A percentile compares a stretch with the other conserved stretches of the same genome.
Evolutionary conservation across 441 rosid genomes (phyloP).

Genomic region (Populus hybrid): DNA sequence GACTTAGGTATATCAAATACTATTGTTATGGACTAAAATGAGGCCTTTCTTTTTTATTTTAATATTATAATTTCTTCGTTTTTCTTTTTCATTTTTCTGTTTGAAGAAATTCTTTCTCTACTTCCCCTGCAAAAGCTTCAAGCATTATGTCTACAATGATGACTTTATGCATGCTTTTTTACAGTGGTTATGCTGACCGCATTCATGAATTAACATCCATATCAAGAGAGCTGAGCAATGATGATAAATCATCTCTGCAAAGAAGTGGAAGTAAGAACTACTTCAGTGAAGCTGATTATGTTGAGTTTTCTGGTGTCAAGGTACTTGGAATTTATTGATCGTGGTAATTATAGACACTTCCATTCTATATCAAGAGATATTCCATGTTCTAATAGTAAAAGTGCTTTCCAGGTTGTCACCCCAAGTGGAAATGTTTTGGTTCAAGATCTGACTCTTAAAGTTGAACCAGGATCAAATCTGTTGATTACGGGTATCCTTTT

Average conservation of each 20-base stretch:
- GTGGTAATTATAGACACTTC: neutral
- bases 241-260: slow-evolving; percentile 56
- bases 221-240: slow-evolving; percentile 78
- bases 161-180: slow-evolving; percentile 20
- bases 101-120: neutral
- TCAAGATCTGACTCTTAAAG: slow-evolving; percentile 84
- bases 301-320: slow-evolving; percentile 95
- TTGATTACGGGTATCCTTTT: slow-evolving; percentile 80
- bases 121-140: neutral
- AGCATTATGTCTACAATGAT: neutral
- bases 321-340: slow-evolving; percentile 40
- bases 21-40: neutral
- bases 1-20: slow-evolving; percentile 70
- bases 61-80: neutral
- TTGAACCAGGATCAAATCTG: slow-evolving; percentile 94
- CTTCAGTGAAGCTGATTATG: slow-evolving; percentile 83
- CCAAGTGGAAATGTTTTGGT: slow-evolving; percentile 96
- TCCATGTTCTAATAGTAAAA: slow-evolving; percentile 24
- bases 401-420: slow-evolving; percentile 80
- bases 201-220: slow-evolving; percentile 86
- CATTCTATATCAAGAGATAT: slow-evolving; percentile 14
- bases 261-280: slow-evolving; percentile 68
- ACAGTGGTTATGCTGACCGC: slow-evolving; percentile 98
- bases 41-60: neutral
- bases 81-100: no score